Conservation (phyloP, 192 early-diverging fungal species). For the Backusella liffmaniae region DNA sequence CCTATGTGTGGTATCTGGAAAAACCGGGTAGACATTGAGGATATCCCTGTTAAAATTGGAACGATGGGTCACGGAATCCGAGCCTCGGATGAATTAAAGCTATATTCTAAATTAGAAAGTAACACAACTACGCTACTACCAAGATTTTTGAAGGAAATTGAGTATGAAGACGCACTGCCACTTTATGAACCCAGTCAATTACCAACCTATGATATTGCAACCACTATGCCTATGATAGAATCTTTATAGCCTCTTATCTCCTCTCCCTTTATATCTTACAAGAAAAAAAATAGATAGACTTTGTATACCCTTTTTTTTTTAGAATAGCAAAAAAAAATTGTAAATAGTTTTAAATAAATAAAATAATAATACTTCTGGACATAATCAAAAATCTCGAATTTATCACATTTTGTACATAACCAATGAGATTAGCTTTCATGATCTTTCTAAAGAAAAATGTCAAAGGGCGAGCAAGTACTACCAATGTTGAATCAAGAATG, state of each 20-base stretch:
- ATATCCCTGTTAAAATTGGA: conserved; percentile 16
- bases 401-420: not conserved
- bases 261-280: not conserved
- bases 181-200: conserved; percentile 16
- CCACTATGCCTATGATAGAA: conserved; percentile 4
- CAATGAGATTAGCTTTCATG: not conserved
- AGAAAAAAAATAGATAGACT: not conserved
- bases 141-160: conserved; percentile 11
- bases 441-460: not conserved
- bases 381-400: not conserved
- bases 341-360: not conserved
- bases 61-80: conserved; percentile 25
- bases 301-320: not conserved
- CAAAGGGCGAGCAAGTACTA: not conserved
- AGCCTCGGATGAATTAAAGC: conserved; percentile 13
- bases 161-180: conserved; percentile 21
- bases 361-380: not conserved
- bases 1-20: conserved; percentile 6
- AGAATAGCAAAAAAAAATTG: not conserved
- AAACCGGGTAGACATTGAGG: not conserved
- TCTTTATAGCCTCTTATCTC: not conserved
- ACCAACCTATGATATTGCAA: conserved; percentile 8
- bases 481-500: not conserved
- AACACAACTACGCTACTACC: conserved; percentile 6
- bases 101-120: conserved; percentile 7